These are phyloP conservation scores for Coprinopsis cinerea DNA, from an alignment of 768 basidiomycete genomes.

Conservation along the genomic window DNA sequence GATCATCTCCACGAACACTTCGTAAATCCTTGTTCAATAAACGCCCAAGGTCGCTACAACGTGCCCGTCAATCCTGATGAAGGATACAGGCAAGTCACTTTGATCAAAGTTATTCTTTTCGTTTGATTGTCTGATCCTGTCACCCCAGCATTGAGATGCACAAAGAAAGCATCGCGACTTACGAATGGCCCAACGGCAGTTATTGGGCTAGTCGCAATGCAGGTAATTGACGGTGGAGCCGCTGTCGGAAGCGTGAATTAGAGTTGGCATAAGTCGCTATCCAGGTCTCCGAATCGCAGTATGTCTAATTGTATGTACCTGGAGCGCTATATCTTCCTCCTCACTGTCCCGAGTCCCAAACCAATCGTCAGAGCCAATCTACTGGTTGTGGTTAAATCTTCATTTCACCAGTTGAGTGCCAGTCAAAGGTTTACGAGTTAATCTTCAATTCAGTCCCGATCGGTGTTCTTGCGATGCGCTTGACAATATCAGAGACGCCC, in stretches of 20 bases:
- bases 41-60: constrained; percentile 78
- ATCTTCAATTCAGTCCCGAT: too few species aligned
- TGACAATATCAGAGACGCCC: too few species aligned
- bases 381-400: too few species aligned
- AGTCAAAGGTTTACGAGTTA: too few species aligned
- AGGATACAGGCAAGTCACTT: constrained; percentile 60
- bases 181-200: constrained; percentile 78
- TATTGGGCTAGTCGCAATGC: too few species aligned
- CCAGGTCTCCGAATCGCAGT: too few species aligned
- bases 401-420: too few species aligned
- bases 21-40: constrained; percentile 83
- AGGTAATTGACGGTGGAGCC: constrained; percentile 13
- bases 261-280: neutral
- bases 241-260: constrained; percentile 13
- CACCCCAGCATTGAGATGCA: constrained; percentile 79
- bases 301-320: too few species aligned
- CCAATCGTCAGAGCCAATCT: too few species aligned
- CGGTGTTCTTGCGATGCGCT: too few species aligned
- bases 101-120: constrained; percentile 2
- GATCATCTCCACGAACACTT: constrained; percentile 96
- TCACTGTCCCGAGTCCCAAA: too few species aligned
- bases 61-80: constrained; percentile 71
- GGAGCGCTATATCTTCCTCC: too few species aligned
- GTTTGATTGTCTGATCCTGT: neutral
- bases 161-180: constrained; percentile 73